phyloP scores from a whole-genome alignment of 2,329 filamentous ascomycete species.

The Calycina marina region DNA sequence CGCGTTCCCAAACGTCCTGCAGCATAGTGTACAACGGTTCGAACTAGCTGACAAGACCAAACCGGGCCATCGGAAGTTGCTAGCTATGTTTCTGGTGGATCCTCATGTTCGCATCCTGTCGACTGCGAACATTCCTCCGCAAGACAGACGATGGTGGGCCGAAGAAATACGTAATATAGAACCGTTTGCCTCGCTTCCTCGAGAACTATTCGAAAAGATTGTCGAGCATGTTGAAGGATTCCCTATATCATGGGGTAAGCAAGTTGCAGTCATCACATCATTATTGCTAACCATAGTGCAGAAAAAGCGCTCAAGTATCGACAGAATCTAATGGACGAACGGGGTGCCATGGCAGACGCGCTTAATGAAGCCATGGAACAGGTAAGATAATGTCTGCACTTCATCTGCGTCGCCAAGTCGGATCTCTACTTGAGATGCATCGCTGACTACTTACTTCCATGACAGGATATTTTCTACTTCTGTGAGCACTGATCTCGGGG shows the following conservation, averaged over 20 bases:
- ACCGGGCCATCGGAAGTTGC: slow-evolving; percentile 39
- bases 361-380: neutral
- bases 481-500: neutral
- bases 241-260: slow-evolving; percentile 12
- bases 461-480: neutral
- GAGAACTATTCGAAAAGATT: slow-evolving; percentile 10
- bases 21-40: slow-evolving; percentile 38
- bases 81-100: slow-evolving; percentile 45
- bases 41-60: slow-evolving; percentile 32
- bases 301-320: neutral
- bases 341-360: neutral
- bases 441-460: neutral
- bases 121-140: slow-evolving; percentile 35
- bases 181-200: slow-evolving; percentile 7
- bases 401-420: too few relatives aligned
- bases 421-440: neutral
- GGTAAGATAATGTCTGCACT: too few relatives aligned
- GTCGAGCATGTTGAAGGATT: slow-evolving; percentile 8
- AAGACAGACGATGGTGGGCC: slow-evolving; percentile 31
- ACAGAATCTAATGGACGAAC: neutral
- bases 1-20: slow-evolving; percentile 24
- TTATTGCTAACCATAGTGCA: neutral
- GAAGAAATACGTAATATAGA: slow-evolving; percentile 15
- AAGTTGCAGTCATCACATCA: neutral
- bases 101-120: slow-evolving; percentile 35